A percentile compares a stretch with the other conserved stretches of the same genome.
phyloP scores from a whole-genome alignment of 2,329 filamentous ascomycete genomes.

The Fusarium redolens region DNA sequence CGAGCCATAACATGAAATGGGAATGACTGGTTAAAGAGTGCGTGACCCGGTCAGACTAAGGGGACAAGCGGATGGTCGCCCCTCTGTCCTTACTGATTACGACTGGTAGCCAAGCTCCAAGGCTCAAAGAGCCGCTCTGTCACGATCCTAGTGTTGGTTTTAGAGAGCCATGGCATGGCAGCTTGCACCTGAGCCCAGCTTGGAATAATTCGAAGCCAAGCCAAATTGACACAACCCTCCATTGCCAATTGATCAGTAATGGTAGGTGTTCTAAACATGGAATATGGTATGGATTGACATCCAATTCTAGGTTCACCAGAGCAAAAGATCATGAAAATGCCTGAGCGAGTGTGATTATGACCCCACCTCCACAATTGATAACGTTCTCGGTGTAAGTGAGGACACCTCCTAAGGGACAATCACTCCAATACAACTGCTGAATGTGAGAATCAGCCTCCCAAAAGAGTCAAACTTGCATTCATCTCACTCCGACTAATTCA shows the following conservation, averaged over 20 bases:
- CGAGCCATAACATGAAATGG: slow-evolving; percentile 35
- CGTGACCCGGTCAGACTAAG: slow-evolving; percentile 39
- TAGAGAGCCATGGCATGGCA: slow-evolving; percentile 4
- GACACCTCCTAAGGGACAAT: background rate
- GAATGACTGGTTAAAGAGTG: slow-evolving; percentile 39
- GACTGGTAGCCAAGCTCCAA: slow-evolving; percentile 31
- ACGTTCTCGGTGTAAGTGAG: slow-evolving; percentile 5
- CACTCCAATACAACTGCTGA: background rate
- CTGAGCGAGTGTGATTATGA: background rate
- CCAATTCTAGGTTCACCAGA: background rate
- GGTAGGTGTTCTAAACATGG: slow-evolving; percentile 13
- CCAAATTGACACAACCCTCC: slow-evolving; percentile 37
- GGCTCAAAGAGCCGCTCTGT: slow-evolving; percentile 45
- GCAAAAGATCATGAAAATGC: slow-evolving; percentile 9
- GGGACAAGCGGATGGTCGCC: slow-evolving; percentile 34
- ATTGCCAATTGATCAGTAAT: slow-evolving; percentile 25
- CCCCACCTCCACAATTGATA: slow-evolving; percentile 5
- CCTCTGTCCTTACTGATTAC: slow-evolving; percentile 32
- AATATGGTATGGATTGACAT: background rate
- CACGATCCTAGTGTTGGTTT: slow-evolving; percentile 45
- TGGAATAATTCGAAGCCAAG: slow-evolving; percentile 1
- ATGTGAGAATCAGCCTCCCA: slow-evolving; percentile 1
- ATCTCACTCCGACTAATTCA: background rate
- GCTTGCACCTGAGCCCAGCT: background rate
- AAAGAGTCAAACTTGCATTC: slow-evolving; percentile 18